Evolutionary conservation across 2,329 filamentous ascomycete species (phyloP).

Genomic region (Fusarium chuoi): DNA sequence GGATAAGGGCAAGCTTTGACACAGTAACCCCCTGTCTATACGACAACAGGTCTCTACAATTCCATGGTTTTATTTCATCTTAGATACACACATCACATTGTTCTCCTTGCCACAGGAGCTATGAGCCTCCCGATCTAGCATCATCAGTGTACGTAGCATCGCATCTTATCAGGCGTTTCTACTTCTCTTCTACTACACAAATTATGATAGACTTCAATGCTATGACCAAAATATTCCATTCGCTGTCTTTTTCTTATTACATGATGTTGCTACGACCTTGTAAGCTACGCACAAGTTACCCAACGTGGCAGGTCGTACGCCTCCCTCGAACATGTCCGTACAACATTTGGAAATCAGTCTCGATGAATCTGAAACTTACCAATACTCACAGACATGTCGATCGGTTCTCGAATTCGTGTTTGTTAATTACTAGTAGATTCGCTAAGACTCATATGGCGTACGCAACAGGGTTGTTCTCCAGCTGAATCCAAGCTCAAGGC

Average conservation of each 20-base stretch:
- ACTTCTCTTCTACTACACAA: not conserved
- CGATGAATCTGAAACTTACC: not conserved
- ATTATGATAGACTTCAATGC: not conserved
- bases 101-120: no score
- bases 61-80: not conserved
- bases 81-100: not conserved
- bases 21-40: not conserved
- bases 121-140: no score
- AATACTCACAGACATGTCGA: not conserved
- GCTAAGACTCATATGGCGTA: not conserved
- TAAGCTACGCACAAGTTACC: not conserved
- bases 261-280: not conserved
- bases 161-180: not conserved
- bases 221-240: no score
- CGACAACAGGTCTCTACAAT: not conserved
- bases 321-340: not conserved
- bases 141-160: not conserved
- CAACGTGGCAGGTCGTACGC: not conserved
- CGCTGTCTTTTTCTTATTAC: not conserved
- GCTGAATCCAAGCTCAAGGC: not conserved
- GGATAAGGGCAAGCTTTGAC: not conserved
- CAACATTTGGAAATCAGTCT: not conserved
- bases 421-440: not conserved
- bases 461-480: not conserved
- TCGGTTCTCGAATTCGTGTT: not conserved